Base-by-base conservation (phyloP, 2,329 filamentous ascomycete species). In the Clonostachys rhizophaga region DNA sequence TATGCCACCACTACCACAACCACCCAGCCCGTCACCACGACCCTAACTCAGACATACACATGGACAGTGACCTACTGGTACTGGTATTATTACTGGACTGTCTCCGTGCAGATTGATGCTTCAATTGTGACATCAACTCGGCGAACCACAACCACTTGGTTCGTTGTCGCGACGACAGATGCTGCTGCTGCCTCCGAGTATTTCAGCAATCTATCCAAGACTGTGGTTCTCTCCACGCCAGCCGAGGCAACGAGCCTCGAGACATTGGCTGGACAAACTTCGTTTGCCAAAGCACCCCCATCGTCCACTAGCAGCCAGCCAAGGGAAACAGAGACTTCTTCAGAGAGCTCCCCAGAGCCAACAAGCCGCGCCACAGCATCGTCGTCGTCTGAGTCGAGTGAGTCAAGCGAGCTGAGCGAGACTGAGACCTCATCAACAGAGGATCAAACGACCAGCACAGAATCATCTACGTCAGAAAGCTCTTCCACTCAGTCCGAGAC, bases 21-120 rank as follows among this genome's bases (percentile, higher is more conserved):
- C 34, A 52, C 51, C 16, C 41, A 35, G 17, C 45, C 46, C 11
- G 51, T 47, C 49, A 48, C 40, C 9, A 47, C 47, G 10, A 51
- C 49, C n/a, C 14, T 17, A 4, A 47, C 42, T 11, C 51, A 49
- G n/a, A 49, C 49, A 39, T 58, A 58, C 44, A 54, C 54, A 48
- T 58, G 53, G 43, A 58, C 54, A 16, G 43, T 54, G 18, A 56
- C 52, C 33, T 58, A 51, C 51, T 54, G 47, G 33, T 59, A 57
- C 49, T 57, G 52, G 39, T 51, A 46, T 39, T 58, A 54, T 44
- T 59, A 60, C 50, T 59, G 52, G 52, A 55, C 49, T 45, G 55
- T 52, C 52, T 44, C 18, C n/a, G 41, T 51, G 33, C 46, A 52
- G 17, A 54, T 54, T 36, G 49, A 52, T 11, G 50, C 48, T 37